Conservation (phyloP, 352 stramenopile species). For the Lagenidium giganteum region DNA sequence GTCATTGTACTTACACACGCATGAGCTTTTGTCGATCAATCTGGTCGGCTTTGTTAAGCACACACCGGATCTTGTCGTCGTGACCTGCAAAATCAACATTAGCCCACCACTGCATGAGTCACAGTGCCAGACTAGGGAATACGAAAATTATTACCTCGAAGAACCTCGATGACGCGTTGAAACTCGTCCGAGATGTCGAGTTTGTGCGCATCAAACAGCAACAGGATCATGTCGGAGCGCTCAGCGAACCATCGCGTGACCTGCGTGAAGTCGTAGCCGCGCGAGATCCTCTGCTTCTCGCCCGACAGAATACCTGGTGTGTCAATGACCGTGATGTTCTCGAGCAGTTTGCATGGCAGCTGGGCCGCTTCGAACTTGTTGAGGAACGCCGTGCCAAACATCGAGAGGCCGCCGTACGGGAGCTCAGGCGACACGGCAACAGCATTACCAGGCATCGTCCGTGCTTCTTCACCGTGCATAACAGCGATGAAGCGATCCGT, state of each 20-base stretch:
- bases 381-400: slow-evolving; percentile 98
- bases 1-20: slow-evolving; percentile 74
- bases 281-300: slow-evolving; percentile 96
- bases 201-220: slow-evolving; percentile 99
- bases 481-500: slow-evolving; percentile 98
- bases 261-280: slow-evolving; percentile 96
- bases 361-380: slow-evolving; percentile 98
- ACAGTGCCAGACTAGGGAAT: slow-evolving; percentile 11
- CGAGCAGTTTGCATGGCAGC: slow-evolving; percentile 90
- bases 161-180: slow-evolving; percentile 95
- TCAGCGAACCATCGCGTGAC: slow-evolving; percentile 93
- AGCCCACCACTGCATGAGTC: too few species aligned
- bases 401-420: slow-evolving; percentile 90
- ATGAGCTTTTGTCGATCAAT: slow-evolving; percentile 97
- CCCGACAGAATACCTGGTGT: slow-evolving; percentile 98
- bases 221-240: slow-evolving; percentile 96
- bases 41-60: slow-evolving; percentile 99
- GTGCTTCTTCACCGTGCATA: slow-evolving; percentile 96
- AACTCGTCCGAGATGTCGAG: slow-evolving; percentile 99
- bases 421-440: slow-evolving; percentile 93
- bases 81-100: too few species aligned
- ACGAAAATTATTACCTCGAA: slow-evolving; percentile 44
- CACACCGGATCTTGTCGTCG: slow-evolving; percentile 98
- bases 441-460: slow-evolving; percentile 96
- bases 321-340: slow-evolving; percentile 97